Base-by-base conservation (phyloP, 2,329 filamentous ascomycete genomes). In the Penicillium sclerotigenum region DNA sequence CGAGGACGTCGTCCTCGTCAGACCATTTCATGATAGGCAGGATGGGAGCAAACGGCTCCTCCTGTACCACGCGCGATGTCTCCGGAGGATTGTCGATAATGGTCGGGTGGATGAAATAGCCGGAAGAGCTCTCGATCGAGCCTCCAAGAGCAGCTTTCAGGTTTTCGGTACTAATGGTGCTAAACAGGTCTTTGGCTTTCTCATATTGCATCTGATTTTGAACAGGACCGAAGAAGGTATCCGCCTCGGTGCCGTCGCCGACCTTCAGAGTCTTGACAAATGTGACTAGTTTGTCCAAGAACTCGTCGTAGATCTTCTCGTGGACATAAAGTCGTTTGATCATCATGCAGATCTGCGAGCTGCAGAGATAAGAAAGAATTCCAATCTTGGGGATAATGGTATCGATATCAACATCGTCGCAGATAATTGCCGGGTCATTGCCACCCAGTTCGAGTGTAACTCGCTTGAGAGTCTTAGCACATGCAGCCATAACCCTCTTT, bases 121-220 rank as follows among this genome's bases (percentile, higher is more conserved):
- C 84, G 48, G 79, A 71, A 3, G 70, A 73, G 3, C 66, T 63
- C 76, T 75, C 46, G 64, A 74, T 31, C 52, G 74, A 68, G 41
- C 82, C 82, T 11, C 81, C 82, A 14, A 78, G 63, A 1, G 79
- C 80, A 41, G 83, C 75, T 13, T 79, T 78, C 61, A 81, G 78
- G 46, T 81, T 80, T 36, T 81, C 79, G 59, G 76, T 75, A 63
- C 80, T 77, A 56, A 81, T 82, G 47, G 85, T 81, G 10, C 77
- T 76, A 50, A 87, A 78, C 58, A 86, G 80, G 13, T 75, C 69
- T 63, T 80, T 81, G 26, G 85, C 82, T 24, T 80, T 80, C 45
- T 86, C 81, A 65, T 80, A 88, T 69, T 89, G 87, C 79, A 84
- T 81, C 61, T 78, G 72, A 71, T 89, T 89, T 58, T 86, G 84